These are phyloP conservation scores for Thinopyrum elongatum DNA, from an alignment of 176 grass and related monocot genomes.

Conservation along the genomic window DNA sequence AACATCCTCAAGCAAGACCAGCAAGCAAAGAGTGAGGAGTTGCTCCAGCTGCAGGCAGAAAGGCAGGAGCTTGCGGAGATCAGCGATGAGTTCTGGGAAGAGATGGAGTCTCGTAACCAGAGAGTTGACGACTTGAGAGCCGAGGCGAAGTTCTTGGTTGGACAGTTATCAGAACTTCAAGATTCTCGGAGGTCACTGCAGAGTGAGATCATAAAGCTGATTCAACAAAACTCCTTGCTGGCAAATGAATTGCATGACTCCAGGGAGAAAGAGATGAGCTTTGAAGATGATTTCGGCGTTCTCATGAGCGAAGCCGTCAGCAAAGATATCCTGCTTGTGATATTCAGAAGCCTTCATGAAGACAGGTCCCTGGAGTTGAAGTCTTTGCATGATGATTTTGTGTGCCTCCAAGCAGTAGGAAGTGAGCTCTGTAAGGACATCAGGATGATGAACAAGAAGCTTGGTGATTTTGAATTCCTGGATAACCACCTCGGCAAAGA, in stretches of 20 bases:
- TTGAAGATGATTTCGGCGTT: slow-evolving; percentile 52
- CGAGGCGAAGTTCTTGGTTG: slow-evolving; percentile 70
- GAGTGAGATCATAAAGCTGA: slow-evolving; percentile 60
- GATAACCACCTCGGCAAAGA: slow-evolving; percentile 38
- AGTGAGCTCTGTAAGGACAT: slow-evolving; percentile 51
- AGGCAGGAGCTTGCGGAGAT: slow-evolving; percentile 48
- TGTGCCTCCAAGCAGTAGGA: slow-evolving; percentile 43
- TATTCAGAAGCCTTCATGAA: slow-evolving; percentile 55
- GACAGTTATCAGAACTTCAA: slow-evolving; percentile 72
- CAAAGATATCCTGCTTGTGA: slow-evolving; percentile 60
- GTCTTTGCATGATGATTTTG: slow-evolving; percentile 44
- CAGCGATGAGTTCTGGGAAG: slow-evolving; percentile 55
- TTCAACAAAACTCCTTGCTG: slow-evolving; percentile 61
- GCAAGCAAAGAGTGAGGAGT: slow-evolving; percentile 43
- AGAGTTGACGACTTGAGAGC: slow-evolving; percentile 65
- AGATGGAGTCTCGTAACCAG: slow-evolving; percentile 50
- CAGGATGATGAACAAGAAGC: slow-evolving; percentile 45
- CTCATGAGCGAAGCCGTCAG: slow-evolving; percentile 55
- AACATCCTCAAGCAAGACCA: slow-evolving; percentile 53
- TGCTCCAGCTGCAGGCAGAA: slow-evolving; percentile 47
- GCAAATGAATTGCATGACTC: slow-evolving; percentile 50
- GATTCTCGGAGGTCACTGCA: slow-evolving; percentile 62
- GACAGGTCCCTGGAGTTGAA: slow-evolving; percentile 52
- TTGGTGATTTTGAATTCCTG: slow-evolving; percentile 42
- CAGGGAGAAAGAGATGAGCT: slow-evolving; percentile 41